Conservation (phyloP, 139 green algal species). For the Chlamydomonas eustigma region DNA sequence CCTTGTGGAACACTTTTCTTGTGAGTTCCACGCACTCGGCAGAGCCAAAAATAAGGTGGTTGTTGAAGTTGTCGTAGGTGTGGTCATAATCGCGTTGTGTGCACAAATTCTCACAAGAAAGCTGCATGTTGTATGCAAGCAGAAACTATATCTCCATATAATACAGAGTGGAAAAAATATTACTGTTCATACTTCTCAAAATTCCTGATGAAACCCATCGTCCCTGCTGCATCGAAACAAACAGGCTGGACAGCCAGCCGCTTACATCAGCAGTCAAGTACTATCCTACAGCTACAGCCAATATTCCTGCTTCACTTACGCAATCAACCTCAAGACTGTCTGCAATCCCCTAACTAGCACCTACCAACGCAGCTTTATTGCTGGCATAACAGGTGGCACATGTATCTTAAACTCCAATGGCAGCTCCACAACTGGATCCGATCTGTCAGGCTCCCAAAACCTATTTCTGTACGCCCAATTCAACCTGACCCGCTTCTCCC, state of each 20-base stretch:
- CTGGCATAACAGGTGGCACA: neutral
- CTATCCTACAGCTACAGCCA: neutral
- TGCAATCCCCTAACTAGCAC: neutral
- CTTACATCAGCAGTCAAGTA: neutral
- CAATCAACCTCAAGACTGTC: neutral
- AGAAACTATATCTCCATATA: too few species aligned
- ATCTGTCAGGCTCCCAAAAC: neutral
- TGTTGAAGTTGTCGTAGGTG: too few species aligned
- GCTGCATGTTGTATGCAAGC: too few species aligned
- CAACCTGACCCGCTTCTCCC: conserved; percentile 1
- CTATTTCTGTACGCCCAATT: conserved; percentile 6
- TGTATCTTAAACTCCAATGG: neutral
- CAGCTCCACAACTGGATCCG: neutral
- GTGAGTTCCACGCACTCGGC: too few species aligned
- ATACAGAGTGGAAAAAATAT: too few species aligned
- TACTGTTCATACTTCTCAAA: too few species aligned
- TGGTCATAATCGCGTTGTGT: too few species aligned
- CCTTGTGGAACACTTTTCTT: neutral
- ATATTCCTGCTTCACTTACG: neutral
- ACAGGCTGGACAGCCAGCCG: neutral
- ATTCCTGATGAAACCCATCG: too few species aligned
- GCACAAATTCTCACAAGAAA: too few species aligned
- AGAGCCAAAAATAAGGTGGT: too few species aligned
- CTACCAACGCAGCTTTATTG: neutral
- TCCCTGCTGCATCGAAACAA: too few species aligned